Conservation (phyloP, 2,329 filamentous ascomycete species). For the Ceratocystiopsis sp. region DNA sequence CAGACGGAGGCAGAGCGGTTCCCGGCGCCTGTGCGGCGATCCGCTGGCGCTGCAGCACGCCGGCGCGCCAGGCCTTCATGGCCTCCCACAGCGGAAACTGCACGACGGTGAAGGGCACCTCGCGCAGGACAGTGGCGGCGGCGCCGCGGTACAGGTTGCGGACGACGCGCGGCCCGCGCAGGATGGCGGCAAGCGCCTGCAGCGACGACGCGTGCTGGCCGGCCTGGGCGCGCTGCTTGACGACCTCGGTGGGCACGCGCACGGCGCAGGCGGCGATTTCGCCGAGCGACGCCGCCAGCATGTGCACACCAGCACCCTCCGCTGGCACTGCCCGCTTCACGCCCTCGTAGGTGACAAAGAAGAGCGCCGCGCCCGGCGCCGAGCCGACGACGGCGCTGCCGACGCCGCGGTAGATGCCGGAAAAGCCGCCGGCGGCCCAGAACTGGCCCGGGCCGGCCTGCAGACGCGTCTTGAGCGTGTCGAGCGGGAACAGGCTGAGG, state of each 20-base stretch:
- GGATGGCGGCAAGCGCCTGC: slow-evolving; percentile 52
- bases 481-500: slow-evolving; percentile 90
- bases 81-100: slow-evolving; percentile 96
- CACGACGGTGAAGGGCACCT: slow-evolving; percentile 93
- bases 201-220: slow-evolving; percentile 57
- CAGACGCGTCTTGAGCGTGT: slow-evolving; percentile 95
- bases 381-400: slow-evolving; percentile 81
- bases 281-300: slow-evolving; percentile 69
- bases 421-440: slow-evolving; percentile 71
- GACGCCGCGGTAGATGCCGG: slow-evolving; percentile 82
- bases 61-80: slow-evolving; percentile 55
- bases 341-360: slow-evolving; percentile 89
- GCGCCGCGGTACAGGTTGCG: slow-evolving; percentile 82
- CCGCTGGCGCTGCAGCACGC: slow-evolving; percentile 15
- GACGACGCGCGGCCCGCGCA: slow-evolving; percentile 47
- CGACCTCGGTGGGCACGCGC: slow-evolving; percentile 84
- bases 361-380: slow-evolving; percentile 84
- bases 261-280: slow-evolving; percentile 88
- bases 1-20: slow-evolving; percentile 7
- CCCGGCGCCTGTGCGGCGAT: too few relatives aligned
- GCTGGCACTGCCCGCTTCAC: slow-evolving; percentile 39
- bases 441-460: slow-evolving; percentile 56
- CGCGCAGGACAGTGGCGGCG: slow-evolving; percentile 80
- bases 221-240: slow-evolving; percentile 93
- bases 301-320: slow-evolving; percentile 38